A percentile compares a stretch with the other conserved stretches of the same genome.
Conservation (phyloP, 1,284 basidiomycete genomes). For the Cryptococcus sp. region DNA sequence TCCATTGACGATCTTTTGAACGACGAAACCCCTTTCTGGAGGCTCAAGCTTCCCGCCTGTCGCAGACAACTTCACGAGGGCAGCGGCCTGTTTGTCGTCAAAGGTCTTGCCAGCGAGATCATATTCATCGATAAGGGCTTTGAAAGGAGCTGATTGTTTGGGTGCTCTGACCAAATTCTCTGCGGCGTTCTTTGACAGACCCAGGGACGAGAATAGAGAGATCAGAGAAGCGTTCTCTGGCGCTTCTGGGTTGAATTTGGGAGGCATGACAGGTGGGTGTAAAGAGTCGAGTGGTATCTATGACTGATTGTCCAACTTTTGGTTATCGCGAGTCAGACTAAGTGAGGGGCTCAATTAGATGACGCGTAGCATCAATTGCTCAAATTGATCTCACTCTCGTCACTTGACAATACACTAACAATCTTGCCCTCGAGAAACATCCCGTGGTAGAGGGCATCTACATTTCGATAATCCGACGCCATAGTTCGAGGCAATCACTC, state of each 20-base stretch:
- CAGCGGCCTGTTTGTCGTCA: slow-evolving; percentile 74
- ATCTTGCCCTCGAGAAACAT: too few relatives aligned
- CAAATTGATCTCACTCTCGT: too few relatives aligned
- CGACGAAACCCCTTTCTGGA: slow-evolving; percentile 62
- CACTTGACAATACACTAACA: too few relatives aligned
- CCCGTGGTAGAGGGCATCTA: too few relatives aligned
- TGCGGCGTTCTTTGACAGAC: slow-evolving; percentile 72
- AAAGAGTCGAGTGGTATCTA: not conserved
- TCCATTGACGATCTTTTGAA: slow-evolving; percentile 65
- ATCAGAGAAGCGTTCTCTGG: slow-evolving; percentile 55
- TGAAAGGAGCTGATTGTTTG: slow-evolving; percentile 68
- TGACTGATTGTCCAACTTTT: too few relatives aligned
- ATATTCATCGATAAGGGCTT: slow-evolving; percentile 64
- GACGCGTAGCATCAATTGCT: too few relatives aligned
- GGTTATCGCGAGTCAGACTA: not conserved
- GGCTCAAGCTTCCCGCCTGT: slow-evolving; percentile 60
- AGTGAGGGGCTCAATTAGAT: not conserved
- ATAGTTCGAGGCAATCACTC: too few relatives aligned
- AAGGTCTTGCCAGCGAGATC: slow-evolving; percentile 54
- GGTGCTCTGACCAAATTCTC: slow-evolving; percentile 74
- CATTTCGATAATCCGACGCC: too few relatives aligned
- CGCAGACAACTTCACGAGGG: slow-evolving; percentile 67
- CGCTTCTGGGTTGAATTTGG: slow-evolving; percentile 53
- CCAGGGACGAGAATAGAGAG: slow-evolving; percentile 71
- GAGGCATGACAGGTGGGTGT: slow-evolving; percentile 44